Evolutionary conservation across 2,329 filamentous ascomycete genomes (phyloP), one percentile per base, ranked within the genome.

Genomic region (Magnaporthiopsis rhizophila): DNA sequence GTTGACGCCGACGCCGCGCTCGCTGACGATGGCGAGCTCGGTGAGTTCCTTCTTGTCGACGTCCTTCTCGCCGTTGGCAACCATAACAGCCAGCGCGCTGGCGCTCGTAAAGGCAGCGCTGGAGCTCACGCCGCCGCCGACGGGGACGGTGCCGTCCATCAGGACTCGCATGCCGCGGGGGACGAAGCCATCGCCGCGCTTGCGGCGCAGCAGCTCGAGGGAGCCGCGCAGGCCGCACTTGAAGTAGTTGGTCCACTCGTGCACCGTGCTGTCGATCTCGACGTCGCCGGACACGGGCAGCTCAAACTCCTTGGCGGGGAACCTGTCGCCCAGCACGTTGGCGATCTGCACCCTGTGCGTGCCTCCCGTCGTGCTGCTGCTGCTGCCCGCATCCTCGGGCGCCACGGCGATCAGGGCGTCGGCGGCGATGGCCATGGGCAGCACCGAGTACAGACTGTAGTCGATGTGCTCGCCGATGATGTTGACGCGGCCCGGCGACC

Each of bases 391-490:
- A 34, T 82, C 81, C 65, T 82, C 78, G 65, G 72, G 81, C 71
- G 75, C 83, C 53, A 97, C 90, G 63, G 94, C 95, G 72, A 99
- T 85, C 66, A 99, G 84, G 65, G 92, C 89, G 76, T 99, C 95
- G 67, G 92, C 90, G 7, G 90, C 92, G 69, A 98, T 92, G 67
- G 94, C 95, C 87, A 97, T 97, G 63, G 95, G 95, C 30, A 99
- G 83, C 66, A 97, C 93, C 70, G 95, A 89, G 81, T 98, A 99
- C 26, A 99, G 86, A 18, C 92, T 97, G 80, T 99, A 99, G 80
- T 99, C 95, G 72, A 99, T 97, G 80, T 99, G 95, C 83, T 99
- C 95, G 76, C 95, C 95, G 74, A 99, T 97, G 73, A 99, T 95
- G 80, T 98, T 98, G 69, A 99, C 95, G 69, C 95, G 86, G 66